Evolutionary conservation across 1,284 basidiomycete genomes (phyloP).

Genomic region (Apiotrichum porosum): DNA sequence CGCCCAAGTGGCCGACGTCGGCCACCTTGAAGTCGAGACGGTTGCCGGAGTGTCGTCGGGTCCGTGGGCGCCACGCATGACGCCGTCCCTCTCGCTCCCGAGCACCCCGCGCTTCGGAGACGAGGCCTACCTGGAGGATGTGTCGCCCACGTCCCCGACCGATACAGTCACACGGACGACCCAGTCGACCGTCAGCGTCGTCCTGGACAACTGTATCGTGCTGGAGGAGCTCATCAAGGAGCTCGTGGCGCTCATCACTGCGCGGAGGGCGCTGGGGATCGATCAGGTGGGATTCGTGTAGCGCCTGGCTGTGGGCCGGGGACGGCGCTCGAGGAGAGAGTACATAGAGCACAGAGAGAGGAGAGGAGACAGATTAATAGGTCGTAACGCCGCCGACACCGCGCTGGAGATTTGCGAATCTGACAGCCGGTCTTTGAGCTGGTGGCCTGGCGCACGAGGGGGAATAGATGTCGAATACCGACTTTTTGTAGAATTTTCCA

Average conservation of each 20-base stretch:
- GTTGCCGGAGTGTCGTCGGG: conserved; percentile 59
- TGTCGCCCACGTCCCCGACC: background rate
- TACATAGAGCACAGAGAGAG: too few relatives aligned
- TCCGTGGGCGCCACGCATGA: conserved; percentile 57
- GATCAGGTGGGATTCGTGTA: conserved; percentile 54
- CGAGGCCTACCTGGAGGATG: conserved; percentile 2
- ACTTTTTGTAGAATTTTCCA: too few relatives aligned
- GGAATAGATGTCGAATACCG: too few relatives aligned
- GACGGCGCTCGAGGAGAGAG: too few relatives aligned
- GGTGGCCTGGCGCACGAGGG: too few relatives aligned
- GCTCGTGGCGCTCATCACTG: conserved; percentile 78
- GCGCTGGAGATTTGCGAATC: too few relatives aligned
- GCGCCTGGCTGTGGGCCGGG: too few relatives aligned
- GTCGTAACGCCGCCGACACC: too few relatives aligned
- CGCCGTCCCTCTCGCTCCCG: conserved; percentile 22
- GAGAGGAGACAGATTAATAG: too few relatives aligned
- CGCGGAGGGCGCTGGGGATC: conserved; percentile 76
- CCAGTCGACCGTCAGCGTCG: conserved; percentile 67
- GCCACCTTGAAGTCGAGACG: conserved; percentile 60
- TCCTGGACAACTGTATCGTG: conserved; percentile 92
- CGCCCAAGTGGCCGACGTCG: conserved; percentile 65
- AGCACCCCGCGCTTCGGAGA: background rate
- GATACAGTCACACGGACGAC: too few relatives aligned
- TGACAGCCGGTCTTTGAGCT: too few relatives aligned
- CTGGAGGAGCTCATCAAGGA: conserved; percentile 96